Percentiles rank a stretch among this genome's conserved stretches.
phyloP scores from a whole-genome alignment of 306 rosid genomes.

The Macrotyloma uniflorum region DNA sequence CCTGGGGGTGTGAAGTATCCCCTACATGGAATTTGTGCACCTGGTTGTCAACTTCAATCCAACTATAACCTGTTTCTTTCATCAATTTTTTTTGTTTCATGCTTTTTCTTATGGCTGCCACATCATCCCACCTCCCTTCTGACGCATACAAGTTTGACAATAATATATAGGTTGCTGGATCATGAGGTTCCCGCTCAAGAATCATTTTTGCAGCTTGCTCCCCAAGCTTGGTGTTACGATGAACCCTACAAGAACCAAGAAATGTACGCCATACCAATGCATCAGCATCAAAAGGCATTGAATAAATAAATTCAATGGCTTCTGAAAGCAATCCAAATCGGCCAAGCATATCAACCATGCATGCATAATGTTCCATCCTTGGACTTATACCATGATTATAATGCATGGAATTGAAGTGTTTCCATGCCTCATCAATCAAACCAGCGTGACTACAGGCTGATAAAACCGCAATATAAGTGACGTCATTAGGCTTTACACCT shows the following conservation, averaged over 20 bases:
- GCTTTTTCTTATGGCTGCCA: conserved; percentile 54
- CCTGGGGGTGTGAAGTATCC: conserved; percentile 67
- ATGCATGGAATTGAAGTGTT: conserved; percentile 59
- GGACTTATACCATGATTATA: conserved; percentile 52
- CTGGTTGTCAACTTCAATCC: conserved; percentile 65
- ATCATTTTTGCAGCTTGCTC: conserved; percentile 68
- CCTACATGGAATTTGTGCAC: conserved; percentile 68
- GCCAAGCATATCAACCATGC: conserved; percentile 69
- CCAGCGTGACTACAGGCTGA: conserved; percentile 78
- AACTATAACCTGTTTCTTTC: conserved; percentile 70
- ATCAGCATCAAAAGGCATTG: conserved; percentile 66
- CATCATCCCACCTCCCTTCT: conserved; percentile 61
- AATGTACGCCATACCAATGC: conserved; percentile 73
- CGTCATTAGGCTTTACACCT: conserved; percentile 62
- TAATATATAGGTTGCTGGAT: conserved; percentile 63
- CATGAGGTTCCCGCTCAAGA: conserved; percentile 59
- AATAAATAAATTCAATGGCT: conserved; percentile 54
- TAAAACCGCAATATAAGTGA: conserved; percentile 66
- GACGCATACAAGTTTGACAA: conserved; percentile 70
- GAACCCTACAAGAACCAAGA: conserved; percentile 70
- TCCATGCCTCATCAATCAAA: conserved; percentile 61
- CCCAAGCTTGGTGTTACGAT: conserved; percentile 59
- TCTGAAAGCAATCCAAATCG: conserved; percentile 67
- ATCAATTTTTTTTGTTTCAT: conserved; percentile 56
- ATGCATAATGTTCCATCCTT: conserved; percentile 72